Conservation (phyloP, 1,284 basidiomycete genomes). For the Heliocybe sulcata region DNA sequence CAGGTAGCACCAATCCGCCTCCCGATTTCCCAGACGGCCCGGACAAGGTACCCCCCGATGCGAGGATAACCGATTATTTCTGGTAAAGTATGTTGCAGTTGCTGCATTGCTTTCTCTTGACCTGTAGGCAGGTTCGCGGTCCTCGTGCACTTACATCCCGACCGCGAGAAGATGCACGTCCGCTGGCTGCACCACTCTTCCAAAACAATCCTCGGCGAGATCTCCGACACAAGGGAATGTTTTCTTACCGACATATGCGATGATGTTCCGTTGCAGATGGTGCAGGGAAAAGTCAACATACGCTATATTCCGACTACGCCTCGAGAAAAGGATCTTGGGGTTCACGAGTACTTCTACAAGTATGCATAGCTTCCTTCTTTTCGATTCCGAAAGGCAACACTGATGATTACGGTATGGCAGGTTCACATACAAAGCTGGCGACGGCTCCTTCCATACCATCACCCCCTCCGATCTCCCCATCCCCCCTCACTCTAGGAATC, state of each 20-base stretch:
- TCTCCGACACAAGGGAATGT: constrained; percentile 56
- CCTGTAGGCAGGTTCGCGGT: constrained; percentile 69
- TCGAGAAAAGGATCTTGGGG: not conserved
- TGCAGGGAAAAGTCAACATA: constrained; percentile 40
- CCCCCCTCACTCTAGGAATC: constrained; percentile 16
- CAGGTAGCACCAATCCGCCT: constrained; percentile 10
- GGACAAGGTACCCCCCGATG: constrained; percentile 24
- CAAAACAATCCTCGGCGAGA: constrained; percentile 46
- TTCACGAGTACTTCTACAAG: constrained; percentile 51
- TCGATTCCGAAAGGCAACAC: no score
- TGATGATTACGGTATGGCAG: constrained; percentile 6
- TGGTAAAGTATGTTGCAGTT: no score
- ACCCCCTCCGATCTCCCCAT: constrained; percentile 10
- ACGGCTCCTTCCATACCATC: constrained; percentile 25
- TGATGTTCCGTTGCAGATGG: constrained; percentile 25
- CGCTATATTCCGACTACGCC: constrained; percentile 15
- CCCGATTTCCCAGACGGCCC: constrained; percentile 17
- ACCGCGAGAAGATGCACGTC: constrained; percentile 39
- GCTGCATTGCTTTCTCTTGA: no score
- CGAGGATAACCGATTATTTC: constrained; percentile 45
- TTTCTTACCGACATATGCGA: constrained; percentile 53
- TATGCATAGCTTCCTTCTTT: constrained; percentile 24
- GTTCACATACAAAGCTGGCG: constrained; percentile 17
- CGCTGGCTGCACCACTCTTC: constrained; percentile 67
- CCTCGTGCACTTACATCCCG: constrained; percentile 44